These are phyloP conservation scores for Spatholobus suberectus DNA, from an alignment of 306 rosid genomes.

Conservation along the genomic window DNA sequence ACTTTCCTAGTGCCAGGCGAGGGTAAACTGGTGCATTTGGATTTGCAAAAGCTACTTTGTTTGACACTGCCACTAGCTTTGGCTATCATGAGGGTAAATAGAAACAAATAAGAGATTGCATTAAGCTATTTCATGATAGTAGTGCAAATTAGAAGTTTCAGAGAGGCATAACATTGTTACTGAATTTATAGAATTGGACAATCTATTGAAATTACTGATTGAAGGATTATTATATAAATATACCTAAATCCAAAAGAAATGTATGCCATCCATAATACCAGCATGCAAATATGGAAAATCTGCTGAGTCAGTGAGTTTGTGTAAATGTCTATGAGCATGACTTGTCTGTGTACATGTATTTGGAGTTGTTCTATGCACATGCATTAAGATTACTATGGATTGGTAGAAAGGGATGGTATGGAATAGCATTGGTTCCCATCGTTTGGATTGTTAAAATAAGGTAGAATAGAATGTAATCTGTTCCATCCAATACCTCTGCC, in stretches of 20 bases:
- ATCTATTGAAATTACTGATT: slow-evolving; percentile 5
- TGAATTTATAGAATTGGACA: slow-evolving; percentile 20
- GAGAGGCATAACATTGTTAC: background rate
- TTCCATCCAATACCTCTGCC: background rate
- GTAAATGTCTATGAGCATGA: background rate
- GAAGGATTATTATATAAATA: background rate
- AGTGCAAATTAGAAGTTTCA: slow-evolving; percentile 4
- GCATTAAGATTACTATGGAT: background rate
- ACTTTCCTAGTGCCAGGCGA: slow-evolving; percentile 83
- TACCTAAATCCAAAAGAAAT: slow-evolving; percentile 2
- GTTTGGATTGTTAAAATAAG: background rate
- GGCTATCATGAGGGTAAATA: slow-evolving; percentile 57
- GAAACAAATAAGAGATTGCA: slow-evolving; percentile 24
- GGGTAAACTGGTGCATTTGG: slow-evolving; percentile 93
- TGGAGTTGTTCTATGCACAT: background rate
- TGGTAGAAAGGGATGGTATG: background rate
- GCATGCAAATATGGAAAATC: background rate
- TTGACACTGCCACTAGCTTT: slow-evolving; percentile 76
- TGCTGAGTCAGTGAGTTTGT: background rate
- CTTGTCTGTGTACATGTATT: background rate
- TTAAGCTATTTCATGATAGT: slow-evolving; percentile 6
- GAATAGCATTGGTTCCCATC: background rate
- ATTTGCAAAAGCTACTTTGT: slow-evolving; percentile 68
- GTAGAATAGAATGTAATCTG: background rate
- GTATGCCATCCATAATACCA: background rate